A percentile compares a stretch with the other conserved stretches of the same genome.
Evolutionary conservation across 2,329 filamentous ascomycete species (phyloP).

Genomic region (Colletotrichum destructivum): DNA sequence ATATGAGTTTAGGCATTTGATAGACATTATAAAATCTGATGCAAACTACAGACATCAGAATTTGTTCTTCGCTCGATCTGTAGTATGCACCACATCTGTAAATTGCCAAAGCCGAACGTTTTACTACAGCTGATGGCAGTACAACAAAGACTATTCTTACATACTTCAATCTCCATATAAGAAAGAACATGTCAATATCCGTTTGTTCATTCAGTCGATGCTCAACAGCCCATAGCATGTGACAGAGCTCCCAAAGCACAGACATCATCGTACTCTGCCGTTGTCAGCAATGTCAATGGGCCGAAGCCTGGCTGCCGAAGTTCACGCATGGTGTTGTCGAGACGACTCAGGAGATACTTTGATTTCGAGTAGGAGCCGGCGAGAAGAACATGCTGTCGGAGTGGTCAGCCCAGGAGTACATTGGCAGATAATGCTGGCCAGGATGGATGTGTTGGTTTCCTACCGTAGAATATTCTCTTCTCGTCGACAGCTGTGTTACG

Average conservation of each 20-base stretch:
- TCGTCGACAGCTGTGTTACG: background rate
- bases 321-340: background rate
- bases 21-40: too few species aligned
- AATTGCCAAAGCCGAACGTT: too few species aligned
- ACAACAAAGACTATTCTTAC: too few species aligned
- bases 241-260: slow-evolving; percentile 3
- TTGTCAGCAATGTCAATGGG: background rate
- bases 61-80: too few species aligned
- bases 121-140: too few species aligned
- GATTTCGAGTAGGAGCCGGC: slow-evolving; percentile 12
- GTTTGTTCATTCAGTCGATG: background rate
- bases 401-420: background rate
- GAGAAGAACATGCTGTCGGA: slow-evolving; percentile 3
- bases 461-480: background rate
- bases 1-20: too few species aligned
- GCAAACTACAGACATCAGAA: too few species aligned
- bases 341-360: background rate
- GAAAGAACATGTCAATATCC: too few species aligned
- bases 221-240: slow-evolving; percentile 8
- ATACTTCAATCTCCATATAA: too few species aligned
- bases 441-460: background rate
- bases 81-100: too few species aligned
- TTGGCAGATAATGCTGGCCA: background rate
- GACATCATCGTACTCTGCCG: slow-evolving; percentile 3
- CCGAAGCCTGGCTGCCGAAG: background rate